phyloP scores from a whole-genome alignment of 2,329 filamentous ascomycete genomes.

The Colletotrichum sp. region DNA sequence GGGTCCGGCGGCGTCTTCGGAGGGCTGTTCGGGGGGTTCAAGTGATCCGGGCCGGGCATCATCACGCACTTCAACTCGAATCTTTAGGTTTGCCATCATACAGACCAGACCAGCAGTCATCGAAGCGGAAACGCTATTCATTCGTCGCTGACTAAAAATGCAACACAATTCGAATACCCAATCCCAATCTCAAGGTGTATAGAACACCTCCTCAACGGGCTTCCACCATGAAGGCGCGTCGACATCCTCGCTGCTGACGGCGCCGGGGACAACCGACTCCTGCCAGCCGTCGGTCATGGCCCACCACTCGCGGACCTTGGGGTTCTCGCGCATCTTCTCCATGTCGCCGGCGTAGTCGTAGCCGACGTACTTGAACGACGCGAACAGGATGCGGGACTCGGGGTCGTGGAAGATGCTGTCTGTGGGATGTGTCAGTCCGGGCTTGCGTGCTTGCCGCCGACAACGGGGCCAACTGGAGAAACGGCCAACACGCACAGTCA shows the following conservation, averaged over 20 bases:
- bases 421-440: constrained; percentile 29
- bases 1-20: constrained; percentile 39
- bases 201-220: constrained; percentile 72
- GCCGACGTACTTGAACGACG: constrained; percentile 80
- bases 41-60: not conserved
- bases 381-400: constrained; percentile 68
- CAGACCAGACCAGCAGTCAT: not conserved
- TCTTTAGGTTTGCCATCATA: not conserved
- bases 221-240: constrained; percentile 69
- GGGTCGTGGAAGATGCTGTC: constrained; percentile 78
- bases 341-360: constrained; percentile 75
- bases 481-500: constrained; percentile 60
- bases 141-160: constrained; percentile 11
- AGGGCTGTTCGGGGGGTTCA: constrained; percentile 42
- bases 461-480: not conserved
- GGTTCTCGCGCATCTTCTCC: constrained; percentile 74
- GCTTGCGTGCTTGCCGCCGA: not conserved
- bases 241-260: constrained; percentile 61
- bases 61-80: not conserved
- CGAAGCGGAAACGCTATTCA: constrained; percentile 1
- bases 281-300: constrained; percentile 79
- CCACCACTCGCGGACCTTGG: constrained; percentile 81
- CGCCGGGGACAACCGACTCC: constrained; percentile 65
- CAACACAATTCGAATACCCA: constrained; percentile 4
- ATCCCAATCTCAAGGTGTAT: constrained; percentile 45